Base-by-base conservation (phyloP, 2,329 filamentous ascomycete species). In the Aspergillus flavus region DNA sequence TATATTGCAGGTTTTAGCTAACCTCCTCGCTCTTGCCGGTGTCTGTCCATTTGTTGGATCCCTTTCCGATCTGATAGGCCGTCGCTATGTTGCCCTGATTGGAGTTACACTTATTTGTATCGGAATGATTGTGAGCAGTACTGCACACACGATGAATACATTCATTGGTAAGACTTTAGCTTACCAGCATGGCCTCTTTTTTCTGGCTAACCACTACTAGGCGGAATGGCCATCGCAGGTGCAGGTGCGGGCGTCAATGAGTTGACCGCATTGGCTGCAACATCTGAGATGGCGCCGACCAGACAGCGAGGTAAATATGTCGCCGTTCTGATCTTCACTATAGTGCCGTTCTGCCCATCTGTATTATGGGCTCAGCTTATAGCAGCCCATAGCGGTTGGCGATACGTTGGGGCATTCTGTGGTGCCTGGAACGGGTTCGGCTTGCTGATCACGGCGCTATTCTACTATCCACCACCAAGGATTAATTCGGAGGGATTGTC, bases 181-280 rank as follows among this genome's bases (percentile, higher is more conserved):
- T 36, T 34, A 26, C 11, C 23, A 41, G 50, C 4, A 57, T 41
- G 7, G 7, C 9, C 48, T 28, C 26, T 11, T 21, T 11, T 21
- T 16, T 61, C 19, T 52, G 41, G 58, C 57, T 63, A 46, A 66
- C 23, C 9, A 28, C 10, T 14, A 36, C 12, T 56, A 86, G 84
- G 73, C 56, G 83, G 83, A 48, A 85, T 85, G 83, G 82, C 83
- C 2, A 81, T 91, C 66, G 83, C 88, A 11, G 89, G 89, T 1
- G 79, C 86, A 6, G 89, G 89, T 39, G 88, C 88, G 12, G 89
- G 89, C 16, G 84, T 91, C 64, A 88, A 88, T 67, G 89, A 91
- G 73, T 79, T 91, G 39, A 91, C 87, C 6, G 88, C 89, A 5
- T 79, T 92, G 10, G 88, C 89, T 32, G 89, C 84, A 39, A 89